Percentiles rank a stretch among this genome's conserved stretches.
These are phyloP conservation scores for Fusarium verrucosum DNA, from an alignment of 2,329 filamentous ascomycete species.

Conservation along the genomic window DNA sequence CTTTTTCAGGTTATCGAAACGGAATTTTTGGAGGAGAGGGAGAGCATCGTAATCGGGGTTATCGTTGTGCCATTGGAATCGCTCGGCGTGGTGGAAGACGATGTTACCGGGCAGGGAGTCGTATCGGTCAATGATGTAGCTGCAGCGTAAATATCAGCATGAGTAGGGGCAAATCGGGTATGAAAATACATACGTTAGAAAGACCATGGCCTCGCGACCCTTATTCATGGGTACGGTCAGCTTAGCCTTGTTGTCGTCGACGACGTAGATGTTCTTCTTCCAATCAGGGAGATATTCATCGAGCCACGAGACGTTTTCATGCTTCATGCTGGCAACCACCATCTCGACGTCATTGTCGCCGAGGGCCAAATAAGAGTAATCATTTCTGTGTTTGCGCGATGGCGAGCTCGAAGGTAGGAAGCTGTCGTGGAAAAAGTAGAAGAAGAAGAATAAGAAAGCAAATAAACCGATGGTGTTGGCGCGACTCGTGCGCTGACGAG, in stretches of 20 bases:
- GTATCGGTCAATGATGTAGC: slow-evolving; percentile 61
- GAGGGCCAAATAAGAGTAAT: slow-evolving; percentile 22
- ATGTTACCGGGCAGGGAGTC: slow-evolving; percentile 55
- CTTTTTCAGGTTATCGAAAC: slow-evolving; percentile 59
- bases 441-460: slow-evolving; percentile 37
- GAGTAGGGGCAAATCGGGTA: not conserved
- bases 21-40: slow-evolving; percentile 58
- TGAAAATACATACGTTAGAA: slow-evolving; percentile 53
- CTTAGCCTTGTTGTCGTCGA: slow-evolving; percentile 58
- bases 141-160: slow-evolving; percentile 33
- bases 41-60: slow-evolving; percentile 65
- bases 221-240: slow-evolving; percentile 61
- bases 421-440: slow-evolving; percentile 42
- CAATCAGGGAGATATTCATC: slow-evolving; percentile 55
- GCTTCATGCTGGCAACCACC: slow-evolving; percentile 48
- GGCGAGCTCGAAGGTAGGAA: slow-evolving; percentile 32
- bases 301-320: slow-evolving; percentile 53
- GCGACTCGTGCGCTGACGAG: slow-evolving; percentile 43
- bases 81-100: slow-evolving; percentile 59
- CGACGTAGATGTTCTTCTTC: slow-evolving; percentile 64
- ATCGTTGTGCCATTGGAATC: slow-evolving; percentile 64
- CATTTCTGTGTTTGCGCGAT: slow-evolving; percentile 23
- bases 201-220: slow-evolving; percentile 63
- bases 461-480: slow-evolving; percentile 41
- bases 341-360: slow-evolving; percentile 47